phyloP scores from a whole-genome alignment of 768 basidiomycete genomes.

The Gymnopilus junonius region DNA sequence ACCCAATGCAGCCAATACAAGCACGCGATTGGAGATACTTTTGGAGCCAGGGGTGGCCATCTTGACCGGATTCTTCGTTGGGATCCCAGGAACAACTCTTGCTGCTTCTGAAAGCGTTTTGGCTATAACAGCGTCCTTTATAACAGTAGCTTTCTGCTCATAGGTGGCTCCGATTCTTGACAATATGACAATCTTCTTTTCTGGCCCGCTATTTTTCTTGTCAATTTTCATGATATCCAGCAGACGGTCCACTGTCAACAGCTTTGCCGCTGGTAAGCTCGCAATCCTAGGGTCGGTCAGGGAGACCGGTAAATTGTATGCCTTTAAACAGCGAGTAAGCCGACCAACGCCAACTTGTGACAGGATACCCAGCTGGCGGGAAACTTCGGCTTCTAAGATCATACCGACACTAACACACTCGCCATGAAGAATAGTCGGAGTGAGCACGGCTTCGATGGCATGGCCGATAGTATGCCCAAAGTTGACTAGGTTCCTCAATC shows the following conservation, averaged over 20 bases:
- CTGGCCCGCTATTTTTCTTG: slow-evolving; percentile 94
- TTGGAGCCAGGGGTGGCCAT: slow-evolving; percentile 97
- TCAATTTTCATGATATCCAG: slow-evolving; percentile 95
- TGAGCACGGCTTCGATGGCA: slow-evolving; percentile 95
- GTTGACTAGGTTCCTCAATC: slow-evolving; percentile 97
- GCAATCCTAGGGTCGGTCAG: slow-evolving; percentile 80
- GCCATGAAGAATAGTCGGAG: slow-evolving; percentile 92
- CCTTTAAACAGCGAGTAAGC: slow-evolving; percentile 83
- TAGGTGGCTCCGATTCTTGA: slow-evolving; percentile 90
- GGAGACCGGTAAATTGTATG: slow-evolving; percentile 89
- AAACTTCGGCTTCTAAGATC: slow-evolving; percentile 95
- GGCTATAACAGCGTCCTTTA: slow-evolving; percentile 79
- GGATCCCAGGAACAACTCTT: slow-evolving; percentile 71
- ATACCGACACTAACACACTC: slow-evolving; percentile 97
- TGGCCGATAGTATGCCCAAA: slow-evolving; percentile 99
- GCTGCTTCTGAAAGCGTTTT: slow-evolving; percentile 84
- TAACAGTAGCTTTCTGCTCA: slow-evolving; percentile 89
- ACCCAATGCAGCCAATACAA: slow-evolving; percentile 91
- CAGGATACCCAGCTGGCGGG: slow-evolving; percentile 85
- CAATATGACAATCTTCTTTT: slow-evolving; percentile 94
- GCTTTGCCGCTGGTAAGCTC: slow-evolving; percentile 68
- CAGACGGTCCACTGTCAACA: slow-evolving; percentile 78
- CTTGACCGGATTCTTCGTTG: slow-evolving; percentile 57
- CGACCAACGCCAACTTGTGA: slow-evolving; percentile 93
- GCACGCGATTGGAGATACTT: slow-evolving; percentile 92